Conservation (phyloP, 2,329 filamentous ascomycete genomes). For the Penicillium corylophilum region DNA sequence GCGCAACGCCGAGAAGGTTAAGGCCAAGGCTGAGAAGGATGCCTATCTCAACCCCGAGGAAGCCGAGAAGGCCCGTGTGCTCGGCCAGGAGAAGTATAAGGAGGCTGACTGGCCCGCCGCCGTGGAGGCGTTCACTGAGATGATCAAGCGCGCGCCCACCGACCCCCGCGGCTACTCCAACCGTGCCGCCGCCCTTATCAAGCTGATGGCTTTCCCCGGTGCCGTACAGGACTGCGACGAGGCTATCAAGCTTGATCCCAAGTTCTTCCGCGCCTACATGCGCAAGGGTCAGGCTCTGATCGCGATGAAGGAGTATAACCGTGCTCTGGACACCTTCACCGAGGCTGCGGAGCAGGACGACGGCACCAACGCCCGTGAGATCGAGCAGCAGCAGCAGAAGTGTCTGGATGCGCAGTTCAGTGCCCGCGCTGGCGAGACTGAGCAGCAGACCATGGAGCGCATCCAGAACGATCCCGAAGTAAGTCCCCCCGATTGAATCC, state of each 20-base stretch:
- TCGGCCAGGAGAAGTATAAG: slow-evolving; percentile 97
- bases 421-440: slow-evolving; percentile 87
- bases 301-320: slow-evolving; percentile 97
- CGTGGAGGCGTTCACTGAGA: slow-evolving; percentile 90
- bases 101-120: slow-evolving; percentile 92
- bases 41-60: slow-evolving; percentile 88
- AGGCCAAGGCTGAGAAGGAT: slow-evolving; percentile 70
- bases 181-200: slow-evolving; percentile 93
- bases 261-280: slow-evolving; percentile 94
- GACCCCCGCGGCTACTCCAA: slow-evolving; percentile 96
- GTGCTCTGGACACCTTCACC: slow-evolving; percentile 83
- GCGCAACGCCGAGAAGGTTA: slow-evolving; percentile 81
- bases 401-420: slow-evolving; percentile 86
- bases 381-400: slow-evolving; percentile 92
- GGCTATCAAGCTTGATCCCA: slow-evolving; percentile 85
- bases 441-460: slow-evolving; percentile 90
- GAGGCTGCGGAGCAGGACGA: slow-evolving; percentile 77
- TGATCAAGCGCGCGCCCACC: slow-evolving; percentile 91
- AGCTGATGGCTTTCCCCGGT: slow-evolving; percentile 91
- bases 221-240: slow-evolving; percentile 89
- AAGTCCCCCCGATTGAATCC: slow-evolving; percentile 35
- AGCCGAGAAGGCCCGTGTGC: slow-evolving; percentile 91
- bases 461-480: slow-evolving; percentile 89
- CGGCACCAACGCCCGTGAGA: slow-evolving; percentile 83
- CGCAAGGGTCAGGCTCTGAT: slow-evolving; percentile 94